A percentile compares a stretch with the other conserved stretches of the same genome.
These are phyloP conservation scores for Phytopythium mirpurense DNA, from an alignment of 352 stramenopile species.

Conservation along the genomic window DNA sequence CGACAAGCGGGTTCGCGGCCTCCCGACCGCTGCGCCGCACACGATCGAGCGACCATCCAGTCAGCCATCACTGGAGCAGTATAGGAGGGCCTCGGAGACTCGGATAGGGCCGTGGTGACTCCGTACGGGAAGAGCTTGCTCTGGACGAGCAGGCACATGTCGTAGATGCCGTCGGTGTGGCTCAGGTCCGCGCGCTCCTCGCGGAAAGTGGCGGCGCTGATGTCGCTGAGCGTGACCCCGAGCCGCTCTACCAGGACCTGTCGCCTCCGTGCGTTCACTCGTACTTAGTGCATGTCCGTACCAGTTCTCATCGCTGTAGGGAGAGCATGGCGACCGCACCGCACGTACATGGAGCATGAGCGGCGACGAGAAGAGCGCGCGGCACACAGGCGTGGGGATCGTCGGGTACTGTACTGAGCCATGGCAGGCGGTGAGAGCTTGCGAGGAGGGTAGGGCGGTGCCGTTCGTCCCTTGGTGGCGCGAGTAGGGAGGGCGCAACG, in stretches of 20 bases:
- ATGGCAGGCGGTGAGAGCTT: neutral
- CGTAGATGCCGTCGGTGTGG: constrained; percentile 47
- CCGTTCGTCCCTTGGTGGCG: no score
- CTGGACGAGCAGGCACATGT: constrained; percentile 36
- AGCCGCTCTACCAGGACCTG: constrained; percentile 67
- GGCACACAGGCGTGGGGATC: constrained; percentile 25
- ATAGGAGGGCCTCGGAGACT: no score
- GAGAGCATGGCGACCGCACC: neutral
- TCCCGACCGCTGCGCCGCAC: no score
- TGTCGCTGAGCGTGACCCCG: constrained; percentile 35
- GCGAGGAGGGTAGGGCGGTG: no score
- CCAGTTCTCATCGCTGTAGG: neutral
- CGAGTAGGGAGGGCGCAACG: neutral
- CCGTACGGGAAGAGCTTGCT: constrained; percentile 45
- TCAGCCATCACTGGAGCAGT: no score
- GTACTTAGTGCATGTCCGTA: neutral
- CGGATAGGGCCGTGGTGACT: no score
- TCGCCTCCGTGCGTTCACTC: neutral
- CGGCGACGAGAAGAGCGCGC: constrained; percentile 45
- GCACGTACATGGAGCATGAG: constrained; percentile 54
- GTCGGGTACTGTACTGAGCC: constrained; percentile 16
- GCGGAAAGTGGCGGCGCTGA: constrained; percentile 61
- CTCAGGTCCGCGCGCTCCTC: constrained; percentile 64
- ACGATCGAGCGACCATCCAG: no score
- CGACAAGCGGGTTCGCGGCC: neutral